Percentiles rank a stretch among this genome's conserved stretches.
Evolutionary conservation across 1,284 basidiomycete species (phyloP).

Genomic region (Peniophora sp.): DNA sequence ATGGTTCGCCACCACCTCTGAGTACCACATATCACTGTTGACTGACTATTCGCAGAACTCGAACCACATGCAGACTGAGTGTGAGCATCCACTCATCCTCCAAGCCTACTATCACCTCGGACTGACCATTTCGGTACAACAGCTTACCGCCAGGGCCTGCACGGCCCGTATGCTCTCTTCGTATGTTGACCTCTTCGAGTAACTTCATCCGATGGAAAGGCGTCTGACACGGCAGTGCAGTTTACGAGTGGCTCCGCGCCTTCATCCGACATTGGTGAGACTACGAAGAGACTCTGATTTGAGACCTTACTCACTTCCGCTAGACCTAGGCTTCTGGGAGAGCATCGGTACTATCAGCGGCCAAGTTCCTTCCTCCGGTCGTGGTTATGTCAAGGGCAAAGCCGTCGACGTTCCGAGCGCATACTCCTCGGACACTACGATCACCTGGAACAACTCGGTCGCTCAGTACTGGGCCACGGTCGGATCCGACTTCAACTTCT

Average conservation of each 20-base stretch:
- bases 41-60: constrained; percentile 18
- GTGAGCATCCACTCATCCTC: background rate
- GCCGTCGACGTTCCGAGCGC: constrained; percentile 24
- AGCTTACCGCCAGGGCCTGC: constrained; percentile 32
- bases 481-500: constrained; percentile 23
- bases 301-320: background rate
- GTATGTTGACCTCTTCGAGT: background rate
- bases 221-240: constrained; percentile 8
- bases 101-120: background rate
- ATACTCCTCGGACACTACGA: constrained; percentile 15
- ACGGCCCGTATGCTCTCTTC: constrained; percentile 32
- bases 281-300: background rate
- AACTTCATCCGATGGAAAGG: constrained; percentile 20
- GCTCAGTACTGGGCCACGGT: constrained; percentile 30
- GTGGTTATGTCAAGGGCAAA: constrained; percentile 28
- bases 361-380: constrained; percentile 20
- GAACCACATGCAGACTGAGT: constrained; percentile 4
- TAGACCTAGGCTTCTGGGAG: constrained; percentile 29
- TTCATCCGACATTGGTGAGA: constrained; percentile 7
- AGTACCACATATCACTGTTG: too few species aligned
- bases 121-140: background rate
- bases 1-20: background rate
- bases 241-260: constrained; percentile 30
- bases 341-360: constrained; percentile 20
- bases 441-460: constrained; percentile 25